Conservation (phyloP, 345 rosid species). For the Eucalyptus marginata region DNA sequence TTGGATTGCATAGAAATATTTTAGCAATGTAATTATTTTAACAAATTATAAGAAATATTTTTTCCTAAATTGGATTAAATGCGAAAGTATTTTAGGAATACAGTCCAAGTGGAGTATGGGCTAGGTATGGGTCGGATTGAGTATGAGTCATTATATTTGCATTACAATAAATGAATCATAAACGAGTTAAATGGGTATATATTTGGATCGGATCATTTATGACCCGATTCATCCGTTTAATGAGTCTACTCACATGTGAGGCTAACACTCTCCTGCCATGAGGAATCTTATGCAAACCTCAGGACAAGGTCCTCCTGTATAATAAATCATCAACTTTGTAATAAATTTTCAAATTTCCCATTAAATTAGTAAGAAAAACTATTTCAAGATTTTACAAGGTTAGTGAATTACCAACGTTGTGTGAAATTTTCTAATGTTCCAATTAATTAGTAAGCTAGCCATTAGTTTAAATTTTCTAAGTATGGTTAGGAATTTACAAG, state of each 20-base stretch:
- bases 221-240: background rate
- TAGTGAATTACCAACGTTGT: background rate
- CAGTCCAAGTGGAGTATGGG: rapidly evolving
- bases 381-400: background rate
- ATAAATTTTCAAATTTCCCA: background rate
- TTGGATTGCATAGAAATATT: background rate
- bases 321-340: background rate
- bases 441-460: background rate
- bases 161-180: no score
- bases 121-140: background rate
- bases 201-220: background rate
- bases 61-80: background rate
- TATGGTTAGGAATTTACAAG: background rate
- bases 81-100: no score
- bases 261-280: background rate
- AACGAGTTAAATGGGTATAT: rapidly evolving
- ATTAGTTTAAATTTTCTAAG: background rate
- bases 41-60: no score
- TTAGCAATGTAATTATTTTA: background rate
- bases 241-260: background rate
- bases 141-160: background rate
- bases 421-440: background rate
- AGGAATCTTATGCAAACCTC: background rate
- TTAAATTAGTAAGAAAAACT: background rate
- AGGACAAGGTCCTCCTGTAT: background rate